Evolutionary conservation across 176 grass and related monocot genomes (phyloP).

Genomic region (Bonia amplexicaulis): DNA sequence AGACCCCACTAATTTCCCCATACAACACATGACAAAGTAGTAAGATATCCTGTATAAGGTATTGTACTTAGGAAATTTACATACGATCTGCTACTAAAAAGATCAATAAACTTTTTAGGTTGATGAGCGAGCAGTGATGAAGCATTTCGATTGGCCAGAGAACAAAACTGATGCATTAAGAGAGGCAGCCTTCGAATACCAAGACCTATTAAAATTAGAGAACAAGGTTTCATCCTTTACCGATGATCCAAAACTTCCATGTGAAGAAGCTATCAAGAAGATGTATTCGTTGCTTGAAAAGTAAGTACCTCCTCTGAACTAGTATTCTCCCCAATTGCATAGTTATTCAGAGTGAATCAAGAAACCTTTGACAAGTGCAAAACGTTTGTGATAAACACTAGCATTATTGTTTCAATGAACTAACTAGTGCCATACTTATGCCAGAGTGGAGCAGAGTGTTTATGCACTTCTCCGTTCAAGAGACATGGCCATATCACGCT

Average conservation of each 20-base stretch:
- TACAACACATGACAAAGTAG: not conserved
- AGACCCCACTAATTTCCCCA: not conserved
- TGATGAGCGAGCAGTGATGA: constrained; percentile 86
- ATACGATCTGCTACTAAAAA: not conserved
- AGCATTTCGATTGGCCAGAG: constrained; percentile 97
- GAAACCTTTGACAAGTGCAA: not conserved
- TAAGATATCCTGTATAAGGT: not conserved
- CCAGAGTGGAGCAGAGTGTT: constrained; percentile 86
- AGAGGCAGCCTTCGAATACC: constrained; percentile 74
- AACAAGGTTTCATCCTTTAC: constrained; percentile 59
- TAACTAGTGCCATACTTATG: not conserved
- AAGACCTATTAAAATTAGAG: constrained; percentile 76
- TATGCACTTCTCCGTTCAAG: constrained; percentile 84
- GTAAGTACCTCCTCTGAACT: constrained; percentile 43
- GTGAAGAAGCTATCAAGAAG: constrained; percentile 88
- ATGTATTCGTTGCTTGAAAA: constrained; percentile 95
- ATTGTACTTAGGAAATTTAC: not conserved
- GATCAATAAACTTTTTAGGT: constrained; percentile 50
- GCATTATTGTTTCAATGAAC: not conserved
- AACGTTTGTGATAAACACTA: not conserved
- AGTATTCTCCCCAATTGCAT: not conserved
- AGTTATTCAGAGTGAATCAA: not conserved
- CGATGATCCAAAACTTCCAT: constrained; percentile 63
- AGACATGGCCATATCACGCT: constrained; percentile 81
- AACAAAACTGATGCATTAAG: constrained; percentile 88